Conservation (phyloP, 2,329 filamentous ascomycete genomes). For the Dendrostoma leiphaemia region DNA sequence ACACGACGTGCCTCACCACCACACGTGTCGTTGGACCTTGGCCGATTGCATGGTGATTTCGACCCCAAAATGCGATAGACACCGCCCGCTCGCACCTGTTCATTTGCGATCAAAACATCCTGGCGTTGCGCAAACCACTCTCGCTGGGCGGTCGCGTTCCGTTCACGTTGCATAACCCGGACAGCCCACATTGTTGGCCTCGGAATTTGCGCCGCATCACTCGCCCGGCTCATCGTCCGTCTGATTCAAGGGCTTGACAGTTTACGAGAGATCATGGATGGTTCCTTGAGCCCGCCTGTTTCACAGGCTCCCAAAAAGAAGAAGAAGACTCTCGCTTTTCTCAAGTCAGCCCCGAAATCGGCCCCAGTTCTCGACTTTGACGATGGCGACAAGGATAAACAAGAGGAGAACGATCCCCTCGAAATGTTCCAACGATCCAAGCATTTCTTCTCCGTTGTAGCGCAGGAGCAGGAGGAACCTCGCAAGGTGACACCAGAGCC, state of each 20-base stretch:
- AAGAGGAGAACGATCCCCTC: constrained; percentile 35
- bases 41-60: too few species aligned
- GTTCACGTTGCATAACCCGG: too few species aligned
- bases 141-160: too few species aligned
- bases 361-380: neutral
- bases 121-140: too few species aligned
- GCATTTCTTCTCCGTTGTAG: constrained; percentile 43
- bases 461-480: constrained; percentile 23
- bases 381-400: constrained; percentile 14
- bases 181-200: too few species aligned
- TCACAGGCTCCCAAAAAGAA: constrained; percentile 22
- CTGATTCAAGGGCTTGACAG: neutral
- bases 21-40: neutral
- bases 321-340: constrained; percentile 26
- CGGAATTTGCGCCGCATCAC: too few species aligned
- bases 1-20: constrained; percentile 3
- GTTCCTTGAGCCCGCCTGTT: constrained; percentile 5
- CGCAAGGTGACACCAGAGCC: constrained; percentile 11
- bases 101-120: too few species aligned
- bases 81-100: too few species aligned
- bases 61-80: too few species aligned
- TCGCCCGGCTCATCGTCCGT: neutral
- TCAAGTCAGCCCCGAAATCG: constrained; percentile 11
- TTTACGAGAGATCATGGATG: constrained; percentile 1
- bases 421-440: constrained; percentile 50